Evolutionary conservation across 2,329 filamentous ascomycete genomes (phyloP), one percentile per base, ranked within the genome.

Genomic region (Penicillium sp.): DNA sequence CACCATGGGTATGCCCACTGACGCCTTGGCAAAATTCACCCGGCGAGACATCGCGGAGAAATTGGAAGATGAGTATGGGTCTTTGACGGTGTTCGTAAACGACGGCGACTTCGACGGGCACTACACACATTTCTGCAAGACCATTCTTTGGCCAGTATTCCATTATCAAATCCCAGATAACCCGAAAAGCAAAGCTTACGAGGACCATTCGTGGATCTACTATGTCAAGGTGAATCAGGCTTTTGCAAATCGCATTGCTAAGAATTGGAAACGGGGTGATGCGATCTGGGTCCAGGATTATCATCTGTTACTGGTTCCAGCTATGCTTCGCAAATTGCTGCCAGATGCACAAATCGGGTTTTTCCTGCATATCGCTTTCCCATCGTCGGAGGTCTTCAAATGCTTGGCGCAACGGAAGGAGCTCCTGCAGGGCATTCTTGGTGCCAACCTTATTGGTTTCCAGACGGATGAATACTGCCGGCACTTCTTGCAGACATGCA

Each of bases 101-200:
- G 93, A 97, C 75, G 91, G 88, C 69, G 92, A 97, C 73, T 91
- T 97, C 69, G 89, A 97, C 67, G 91, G 92, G 1, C 92, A 96
- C 75, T 97, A 97, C 69, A 85, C 88, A 13, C 92, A 97, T 74
- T 97, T 94, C 71, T 97, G 92, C 86, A 97, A 97, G 78, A 91
- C 93, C 15, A 96, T 97, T 52, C 80, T 97, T 7, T 97, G 93
- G 93, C 93, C 93, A 1, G 92, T 97, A 57, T 96, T 97, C 74
- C 92, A 97, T 75, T 97, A 97, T 72, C 92, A 97, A 74, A 96
- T 97, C 56, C 94, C 93, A 0, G 94, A 97, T 70, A 95, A 96
- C 69, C 93, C 93, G 27, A 96, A 96, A 80, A 97, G 91, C 84
- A 97, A 97, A 73, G 93, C 93, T 0, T 97, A 96, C 72, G 89